Conservation (phyloP, 148 eudicot genomes). For the Fallopia convolvulus region DNA sequence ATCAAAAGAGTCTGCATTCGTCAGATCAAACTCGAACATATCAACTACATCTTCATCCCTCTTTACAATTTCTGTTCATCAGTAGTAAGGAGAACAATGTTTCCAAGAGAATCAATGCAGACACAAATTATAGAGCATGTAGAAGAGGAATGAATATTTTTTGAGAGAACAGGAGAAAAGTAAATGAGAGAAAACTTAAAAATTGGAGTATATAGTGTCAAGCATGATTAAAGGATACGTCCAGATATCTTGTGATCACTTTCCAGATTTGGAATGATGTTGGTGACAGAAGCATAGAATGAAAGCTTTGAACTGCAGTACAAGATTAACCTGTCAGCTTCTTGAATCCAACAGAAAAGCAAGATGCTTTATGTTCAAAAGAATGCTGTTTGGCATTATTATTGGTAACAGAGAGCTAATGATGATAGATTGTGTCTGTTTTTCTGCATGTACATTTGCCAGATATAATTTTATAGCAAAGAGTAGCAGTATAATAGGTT, state of each 20-base stretch:
- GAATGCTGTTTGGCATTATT: background rate
- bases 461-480: background rate
- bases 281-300: slow-evolving; percentile 85
- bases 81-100: slow-evolving; percentile 29
- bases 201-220: background rate
- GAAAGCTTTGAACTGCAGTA: slow-evolving; percentile 82
- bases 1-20: slow-evolving; percentile 33
- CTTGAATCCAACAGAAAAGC: background rate
- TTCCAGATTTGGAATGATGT: slow-evolving; percentile 60
- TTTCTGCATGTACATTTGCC: background rate
- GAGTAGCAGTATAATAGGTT: background rate
- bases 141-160: background rate
- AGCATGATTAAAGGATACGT: slow-evolving; percentile 60
- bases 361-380: background rate
- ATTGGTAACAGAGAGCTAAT: background rate
- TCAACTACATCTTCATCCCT: slow-evolving; percentile 42
- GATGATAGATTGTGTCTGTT: background rate
- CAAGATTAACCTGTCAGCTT: background rate
- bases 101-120: background rate
- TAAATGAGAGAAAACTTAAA: background rate
- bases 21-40: slow-evolving; percentile 55
- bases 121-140: background rate
- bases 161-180: background rate
- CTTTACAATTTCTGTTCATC: slow-evolving; percentile 46
- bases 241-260: slow-evolving; percentile 54